A percentile compares a stretch with the other conserved stretches of the same genome.
These are phyloP conservation scores for Coniochaeta ligniaria DNA, from an alignment of 2,329 filamentous ascomycete species.

Conservation along the genomic window DNA sequence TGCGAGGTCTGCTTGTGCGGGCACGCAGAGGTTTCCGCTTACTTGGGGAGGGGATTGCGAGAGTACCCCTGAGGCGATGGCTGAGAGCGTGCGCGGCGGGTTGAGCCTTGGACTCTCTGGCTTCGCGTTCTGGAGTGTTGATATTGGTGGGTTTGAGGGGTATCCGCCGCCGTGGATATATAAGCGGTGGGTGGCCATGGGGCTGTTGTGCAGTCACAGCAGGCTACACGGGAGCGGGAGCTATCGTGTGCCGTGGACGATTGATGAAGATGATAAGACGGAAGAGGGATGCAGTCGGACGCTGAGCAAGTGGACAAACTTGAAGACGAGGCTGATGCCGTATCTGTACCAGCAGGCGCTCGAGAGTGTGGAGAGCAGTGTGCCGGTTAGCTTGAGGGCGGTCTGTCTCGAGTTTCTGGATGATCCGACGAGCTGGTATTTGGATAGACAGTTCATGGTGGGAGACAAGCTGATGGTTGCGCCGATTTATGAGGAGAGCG, in stretches of 20 bases:
- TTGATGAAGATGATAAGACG: conserved; percentile 55
- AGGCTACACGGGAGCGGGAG: conserved; percentile 62
- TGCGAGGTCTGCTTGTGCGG: conserved; percentile 59
- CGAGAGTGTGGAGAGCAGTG: conserved; percentile 7
- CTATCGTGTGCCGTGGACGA: conserved; percentile 69
- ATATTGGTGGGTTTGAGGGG: conserved; percentile 51
- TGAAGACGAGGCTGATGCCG: conserved; percentile 46
- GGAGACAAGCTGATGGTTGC: conserved; percentile 57
- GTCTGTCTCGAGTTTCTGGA: conserved; percentile 65
- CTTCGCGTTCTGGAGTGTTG: conserved; percentile 22
- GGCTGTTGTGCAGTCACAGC: conserved; percentile 62
- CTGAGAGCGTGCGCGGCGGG: conserved; percentile 41
- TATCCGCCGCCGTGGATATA: conserved; percentile 61
- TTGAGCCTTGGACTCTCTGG: conserved; percentile 19
- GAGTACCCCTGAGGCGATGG: conserved; percentile 65
- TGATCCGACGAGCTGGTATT: conserved; percentile 59
- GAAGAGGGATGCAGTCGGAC: conserved; percentile 46
- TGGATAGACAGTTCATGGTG: conserved; percentile 71
- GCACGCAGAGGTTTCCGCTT: conserved; percentile 62
- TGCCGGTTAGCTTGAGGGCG: conserved; percentile 45
- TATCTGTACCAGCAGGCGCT: conserved; percentile 40
- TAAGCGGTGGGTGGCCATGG: conserved; percentile 74
- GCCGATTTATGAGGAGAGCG: conserved; percentile 56
- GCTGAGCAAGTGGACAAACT: conserved; percentile 37
- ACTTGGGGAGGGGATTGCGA: conserved; percentile 73